A percentile compares a stretch with the other conserved stretches of the same genome.
Evolutionary conservation across 306 rosid species (phyloP).

Genomic region (Castanea crenata): DNA sequence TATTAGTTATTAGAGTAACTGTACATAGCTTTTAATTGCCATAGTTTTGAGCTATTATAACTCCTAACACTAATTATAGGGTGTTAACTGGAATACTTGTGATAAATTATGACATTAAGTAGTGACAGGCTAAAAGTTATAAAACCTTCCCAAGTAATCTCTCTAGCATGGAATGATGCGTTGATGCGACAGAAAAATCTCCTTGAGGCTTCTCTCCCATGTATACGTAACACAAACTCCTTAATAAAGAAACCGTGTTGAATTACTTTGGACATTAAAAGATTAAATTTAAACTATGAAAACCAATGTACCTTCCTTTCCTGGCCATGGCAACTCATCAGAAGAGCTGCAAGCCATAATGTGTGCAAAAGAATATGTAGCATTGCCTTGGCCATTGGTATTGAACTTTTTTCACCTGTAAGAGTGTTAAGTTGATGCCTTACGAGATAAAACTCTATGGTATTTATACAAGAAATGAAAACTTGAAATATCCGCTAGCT

Average conservation of each 20-base stretch:
- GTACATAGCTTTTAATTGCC: too few species aligned
- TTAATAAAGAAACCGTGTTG: background rate
- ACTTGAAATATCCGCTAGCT: background rate
- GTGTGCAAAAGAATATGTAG: slow-evolving; percentile 6
- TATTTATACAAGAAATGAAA: background rate
- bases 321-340: slow-evolving; percentile 18
- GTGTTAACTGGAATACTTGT: too few species aligned
- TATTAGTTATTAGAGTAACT: too few species aligned
- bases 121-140: background rate
- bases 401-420: too few species aligned
- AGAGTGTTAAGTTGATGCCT: background rate
- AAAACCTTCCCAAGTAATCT: slow-evolving; percentile 34
- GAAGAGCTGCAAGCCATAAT: slow-evolving; percentile 18
- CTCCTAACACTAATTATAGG: too few species aligned
- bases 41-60: too few species aligned
- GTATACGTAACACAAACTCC: background rate
- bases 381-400: slow-evolving; percentile 14
- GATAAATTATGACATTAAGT: too few species aligned
- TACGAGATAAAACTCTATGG: background rate
- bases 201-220: slow-evolving; percentile 27
- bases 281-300: background rate
- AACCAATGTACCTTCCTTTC: slow-evolving; percentile 26
- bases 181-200: slow-evolving; percentile 1
- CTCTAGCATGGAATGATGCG: slow-evolving; percentile 28
- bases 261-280: background rate